Base-by-base conservation (phyloP, 306 rosid species). In the Senna tora region DNA sequence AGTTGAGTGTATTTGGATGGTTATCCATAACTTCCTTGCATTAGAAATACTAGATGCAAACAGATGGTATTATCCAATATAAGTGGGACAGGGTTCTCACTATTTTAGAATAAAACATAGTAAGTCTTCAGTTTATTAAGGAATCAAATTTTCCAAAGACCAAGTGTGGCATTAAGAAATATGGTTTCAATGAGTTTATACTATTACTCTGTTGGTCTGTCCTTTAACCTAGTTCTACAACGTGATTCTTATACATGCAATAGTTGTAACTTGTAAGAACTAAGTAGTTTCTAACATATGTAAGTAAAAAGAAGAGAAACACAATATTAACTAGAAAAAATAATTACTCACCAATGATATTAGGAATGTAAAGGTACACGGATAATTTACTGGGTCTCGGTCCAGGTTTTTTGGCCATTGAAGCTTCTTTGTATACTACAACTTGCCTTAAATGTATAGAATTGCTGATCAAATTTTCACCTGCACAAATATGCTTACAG, bases 281-380 rank as follows among this genome's bases (percentile, higher is more conserved):
- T 22, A 65, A 4, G 41, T 0, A 2, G 62, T 51, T 68, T 38
- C 80, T 65, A 63, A 68, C 15, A 59, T 9, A 61, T 20, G 50
- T 5, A 77, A 50, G 25, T 19, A 72, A 33, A 52, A 55, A 77
- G 14, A 7, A 66, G 14, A 69, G 42, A 73, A 84, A 59, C 21
- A 10, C 63, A 34, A 63, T 14, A 60, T 80, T 51, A 7, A 69
- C 12, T 60, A 77, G 39, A n/a, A 78, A 14, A 75, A 55, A 69
- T 58, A 49, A 79, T 60, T 54, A 79, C 98, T 82, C 78, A 93
- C 98, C 98, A 71, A 93, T 90, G 50, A 93, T 87, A 76, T 93
- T 93, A 52, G 98, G 97, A 74, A 93, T 64, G 75, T 93, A 93
- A 59, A 93, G 96, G 83, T 90, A 93, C 71, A 90, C 97, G 0